These are phyloP conservation scores for Sarcomyxa edulis DNA, from an alignment of 768 basidiomycete species.

Conservation along the genomic window DNA sequence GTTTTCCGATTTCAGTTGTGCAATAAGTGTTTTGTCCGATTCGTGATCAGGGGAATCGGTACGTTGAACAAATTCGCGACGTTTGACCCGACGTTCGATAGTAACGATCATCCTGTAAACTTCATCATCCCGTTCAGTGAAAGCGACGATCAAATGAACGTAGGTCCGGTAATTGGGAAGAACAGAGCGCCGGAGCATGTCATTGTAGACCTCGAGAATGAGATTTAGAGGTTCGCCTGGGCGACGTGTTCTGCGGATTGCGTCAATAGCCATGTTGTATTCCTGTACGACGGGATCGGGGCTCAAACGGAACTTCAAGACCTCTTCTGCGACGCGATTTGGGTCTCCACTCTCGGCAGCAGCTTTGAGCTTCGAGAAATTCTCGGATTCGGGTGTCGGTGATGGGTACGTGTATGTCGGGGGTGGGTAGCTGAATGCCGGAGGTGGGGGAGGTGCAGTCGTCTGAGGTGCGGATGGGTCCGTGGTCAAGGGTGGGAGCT, in stretches of 20 bases:
- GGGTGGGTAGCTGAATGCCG: background rate
- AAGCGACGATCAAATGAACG: constrained; percentile 48
- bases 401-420: no score
- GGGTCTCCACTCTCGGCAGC: constrained; percentile 22
- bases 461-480: constrained; percentile 18
- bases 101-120: constrained; percentile 39
- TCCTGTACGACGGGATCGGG: constrained; percentile 36
- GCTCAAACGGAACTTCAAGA: constrained; percentile 25
- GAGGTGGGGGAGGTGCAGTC: constrained; percentile 4
- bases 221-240: constrained; percentile 49
- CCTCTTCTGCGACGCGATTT: constrained; percentile 25
- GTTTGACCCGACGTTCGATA: constrained; percentile 36
- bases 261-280: constrained; percentile 61
- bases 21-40: constrained; percentile 32
- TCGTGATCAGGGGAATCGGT: constrained; percentile 14
- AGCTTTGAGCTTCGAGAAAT: constrained; percentile 15
- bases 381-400: no score
- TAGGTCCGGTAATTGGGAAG: constrained; percentile 64
- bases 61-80: constrained; percentile 23
- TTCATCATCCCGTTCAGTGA: constrained; percentile 66
- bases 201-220: constrained; percentile 66
- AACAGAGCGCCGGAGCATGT: constrained; percentile 58
- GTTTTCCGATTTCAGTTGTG: constrained; percentile 50
- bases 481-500: constrained; percentile 10
- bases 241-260: constrained; percentile 39